Percentiles rank a stretch among this genome's conserved stretches.
These are phyloP conservation scores for Plasmodium inui DNA, from an alignment of 169 alveolate species.

Conservation along the genomic window DNA sequence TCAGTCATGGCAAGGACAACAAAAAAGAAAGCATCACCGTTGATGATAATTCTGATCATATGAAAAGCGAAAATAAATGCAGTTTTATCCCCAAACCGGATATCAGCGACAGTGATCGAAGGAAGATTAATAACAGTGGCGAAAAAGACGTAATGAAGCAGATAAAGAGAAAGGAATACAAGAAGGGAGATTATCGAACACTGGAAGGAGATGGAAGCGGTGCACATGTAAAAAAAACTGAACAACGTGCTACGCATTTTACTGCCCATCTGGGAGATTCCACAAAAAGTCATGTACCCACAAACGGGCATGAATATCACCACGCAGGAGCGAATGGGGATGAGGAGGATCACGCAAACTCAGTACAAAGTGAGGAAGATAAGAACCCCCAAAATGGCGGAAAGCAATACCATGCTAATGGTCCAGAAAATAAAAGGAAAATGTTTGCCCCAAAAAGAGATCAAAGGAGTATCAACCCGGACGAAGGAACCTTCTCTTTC, in stretches of 20 bases:
- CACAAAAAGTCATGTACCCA: background rate
- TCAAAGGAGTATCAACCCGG: background rate
- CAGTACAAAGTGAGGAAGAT: conserved; percentile 4
- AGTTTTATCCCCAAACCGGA: background rate
- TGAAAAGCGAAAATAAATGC: background rate
- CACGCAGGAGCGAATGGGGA: background rate
- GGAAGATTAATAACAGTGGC: conserved; percentile 1
- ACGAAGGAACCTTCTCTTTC: background rate
- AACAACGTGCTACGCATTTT: background rate
- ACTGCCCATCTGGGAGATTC: background rate
- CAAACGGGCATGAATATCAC: background rate
- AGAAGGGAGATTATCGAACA: background rate
- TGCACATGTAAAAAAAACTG: background rate
- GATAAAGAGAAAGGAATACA: background rate
- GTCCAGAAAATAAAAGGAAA: conserved; percentile 1
- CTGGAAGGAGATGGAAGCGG: background rate
- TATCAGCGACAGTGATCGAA: background rate
- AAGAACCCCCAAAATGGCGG: background rate
- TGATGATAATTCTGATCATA: background rate
- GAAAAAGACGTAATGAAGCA: background rate
- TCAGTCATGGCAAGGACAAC: background rate
- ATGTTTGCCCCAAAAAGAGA: background rate
- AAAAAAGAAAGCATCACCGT: background rate
- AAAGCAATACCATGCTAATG: background rate
- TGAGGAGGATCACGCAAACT: background rate